Conservation (phyloP, 2,329 filamentous ascomycete species). For the Hymenoscyphus linearis region DNA sequence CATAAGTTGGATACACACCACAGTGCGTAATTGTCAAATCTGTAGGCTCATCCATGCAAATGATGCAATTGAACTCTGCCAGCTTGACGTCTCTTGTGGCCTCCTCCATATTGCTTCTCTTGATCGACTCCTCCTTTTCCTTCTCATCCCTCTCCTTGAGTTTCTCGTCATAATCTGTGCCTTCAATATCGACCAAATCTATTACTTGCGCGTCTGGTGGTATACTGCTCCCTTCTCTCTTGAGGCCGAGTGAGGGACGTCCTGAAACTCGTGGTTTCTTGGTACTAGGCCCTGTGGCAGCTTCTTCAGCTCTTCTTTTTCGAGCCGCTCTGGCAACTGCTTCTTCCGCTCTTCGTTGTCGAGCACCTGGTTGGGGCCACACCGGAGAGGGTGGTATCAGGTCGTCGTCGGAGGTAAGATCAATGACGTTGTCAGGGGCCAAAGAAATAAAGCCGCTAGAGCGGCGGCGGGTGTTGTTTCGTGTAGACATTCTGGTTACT, state of each 20-base stretch:
- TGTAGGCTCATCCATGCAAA: constrained; percentile 59
- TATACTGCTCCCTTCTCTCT: constrained; percentile 3
- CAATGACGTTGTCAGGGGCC: constrained; percentile 10
- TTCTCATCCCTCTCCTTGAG: constrained; percentile 26
- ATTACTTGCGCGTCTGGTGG: constrained; percentile 20
- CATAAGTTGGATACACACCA: constrained; percentile 43
- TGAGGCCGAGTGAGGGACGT: background rate
- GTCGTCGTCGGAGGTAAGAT: constrained; percentile 25
- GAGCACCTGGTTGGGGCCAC: too few species aligned
- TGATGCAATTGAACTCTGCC: constrained; percentile 56
- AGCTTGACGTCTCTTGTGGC: constrained; percentile 46
- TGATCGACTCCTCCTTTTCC: constrained; percentile 26
- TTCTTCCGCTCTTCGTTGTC: too few species aligned
- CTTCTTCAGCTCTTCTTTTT: background rate
- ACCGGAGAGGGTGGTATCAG: constrained; percentile 1
- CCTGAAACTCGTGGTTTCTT: background rate
- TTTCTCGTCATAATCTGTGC: constrained; percentile 12
- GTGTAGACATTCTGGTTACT: constrained; percentile 1
- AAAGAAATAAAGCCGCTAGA: constrained; percentile 13
- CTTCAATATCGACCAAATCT: constrained; percentile 28
- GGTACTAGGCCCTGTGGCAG: background rate
- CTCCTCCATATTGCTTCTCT: constrained; percentile 39
- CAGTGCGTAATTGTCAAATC: constrained; percentile 60
- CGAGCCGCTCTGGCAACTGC: background rate
- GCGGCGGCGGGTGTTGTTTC: constrained; percentile 7